Conservation (phyloP, 2,329 filamentous ascomycete species). For the Paraconiothyrium brasiliense region DNA sequence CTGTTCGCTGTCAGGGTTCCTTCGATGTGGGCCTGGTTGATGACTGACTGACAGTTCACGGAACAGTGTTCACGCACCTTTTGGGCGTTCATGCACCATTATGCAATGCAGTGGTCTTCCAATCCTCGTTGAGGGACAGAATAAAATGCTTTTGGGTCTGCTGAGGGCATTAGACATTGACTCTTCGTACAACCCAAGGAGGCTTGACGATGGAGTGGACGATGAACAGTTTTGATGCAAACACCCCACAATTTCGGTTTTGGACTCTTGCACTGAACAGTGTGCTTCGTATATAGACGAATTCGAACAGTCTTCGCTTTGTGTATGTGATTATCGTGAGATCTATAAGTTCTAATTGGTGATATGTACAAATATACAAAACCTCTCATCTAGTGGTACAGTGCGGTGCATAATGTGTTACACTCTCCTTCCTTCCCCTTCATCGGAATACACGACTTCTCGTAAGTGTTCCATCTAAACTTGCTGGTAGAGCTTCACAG, state of each 20-base stretch:
- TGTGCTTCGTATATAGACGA: not conserved
- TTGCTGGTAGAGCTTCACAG: conserved; percentile 12
- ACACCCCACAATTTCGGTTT: no score
- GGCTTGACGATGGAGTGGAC: no score
- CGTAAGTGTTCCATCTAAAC: not conserved
- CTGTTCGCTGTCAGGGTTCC: not conserved
- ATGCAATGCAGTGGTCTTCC: no score
- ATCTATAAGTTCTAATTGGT: not conserved
- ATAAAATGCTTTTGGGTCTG: no score
- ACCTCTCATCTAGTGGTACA: not conserved
- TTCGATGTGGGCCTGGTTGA: not conserved
- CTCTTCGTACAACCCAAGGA: no score
- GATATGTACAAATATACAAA: not conserved
- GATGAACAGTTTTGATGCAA: no score
- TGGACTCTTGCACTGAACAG: no score
- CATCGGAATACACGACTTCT: no score
- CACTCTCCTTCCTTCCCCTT: not conserved
- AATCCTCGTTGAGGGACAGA: no score
- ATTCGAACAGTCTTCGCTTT: not conserved
- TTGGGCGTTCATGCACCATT: no score
- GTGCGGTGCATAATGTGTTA: not conserved
- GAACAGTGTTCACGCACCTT: no score
- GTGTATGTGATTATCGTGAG: not conserved
- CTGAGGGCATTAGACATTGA: no score
- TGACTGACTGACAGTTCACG: not conserved